Percentiles rank a stretch among this genome's conserved stretches.
These are phyloP conservation scores for Rhizophagus clarus DNA, from an alignment of 192 early-diverging fungal species.

Conservation along the genomic window DNA sequence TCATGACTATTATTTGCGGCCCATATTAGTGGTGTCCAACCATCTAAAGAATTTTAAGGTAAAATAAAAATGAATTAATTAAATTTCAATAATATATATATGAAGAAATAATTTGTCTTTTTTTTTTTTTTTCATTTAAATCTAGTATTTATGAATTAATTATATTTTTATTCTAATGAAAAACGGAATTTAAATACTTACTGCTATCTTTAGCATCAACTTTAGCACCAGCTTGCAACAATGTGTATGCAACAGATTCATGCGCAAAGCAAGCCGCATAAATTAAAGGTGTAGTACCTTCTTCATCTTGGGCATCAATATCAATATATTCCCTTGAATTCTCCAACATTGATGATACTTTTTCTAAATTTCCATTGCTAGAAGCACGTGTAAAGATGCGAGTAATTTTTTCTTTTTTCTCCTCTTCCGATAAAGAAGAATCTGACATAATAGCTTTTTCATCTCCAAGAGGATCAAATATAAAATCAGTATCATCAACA, in stretches of 20 bases:
- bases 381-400: slow-evolving; percentile 69
- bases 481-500: not conserved
- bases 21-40: slow-evolving; percentile 93
- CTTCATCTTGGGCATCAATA: slow-evolving; percentile 80
- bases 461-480: slow-evolving; percentile 27
- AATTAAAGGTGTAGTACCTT: slow-evolving; percentile 85
- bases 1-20: slow-evolving; percentile 81
- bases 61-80: too few species aligned
- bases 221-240: slow-evolving; percentile 73
- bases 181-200: slow-evolving; percentile 46
- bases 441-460: not conserved
- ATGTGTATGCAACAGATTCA: slow-evolving; percentile 63
- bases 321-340: slow-evolving; percentile 63
- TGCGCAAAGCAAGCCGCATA: slow-evolving; percentile 91
- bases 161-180: too few species aligned
- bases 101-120: too few species aligned
- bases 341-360: slow-evolving; percentile 63
- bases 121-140: too few species aligned
- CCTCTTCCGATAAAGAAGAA: slow-evolving; percentile 45
- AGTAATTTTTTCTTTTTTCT: slow-evolving; percentile 61
- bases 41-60: slow-evolving; percentile 45
- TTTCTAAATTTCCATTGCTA: slow-evolving; percentile 73
- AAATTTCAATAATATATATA: too few species aligned
- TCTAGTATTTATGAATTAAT: too few species aligned
- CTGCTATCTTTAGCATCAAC: slow-evolving; percentile 79